phyloP scores from a whole-genome alignment of 176 grass and related monocot species.

The Musa beccarii region DNA sequence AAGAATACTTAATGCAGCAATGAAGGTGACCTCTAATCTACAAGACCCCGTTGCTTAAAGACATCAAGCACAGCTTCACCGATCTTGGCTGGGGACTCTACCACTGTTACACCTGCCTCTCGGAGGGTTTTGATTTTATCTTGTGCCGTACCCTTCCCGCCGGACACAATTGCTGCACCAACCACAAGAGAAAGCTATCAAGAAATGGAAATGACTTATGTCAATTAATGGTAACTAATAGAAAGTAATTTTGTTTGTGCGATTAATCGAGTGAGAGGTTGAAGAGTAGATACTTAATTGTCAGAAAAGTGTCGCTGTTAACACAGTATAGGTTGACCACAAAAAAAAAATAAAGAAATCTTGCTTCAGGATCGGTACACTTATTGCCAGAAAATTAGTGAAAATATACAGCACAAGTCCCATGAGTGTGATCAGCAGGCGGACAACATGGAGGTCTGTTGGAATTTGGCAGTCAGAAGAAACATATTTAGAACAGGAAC shows the following conservation, averaged over 20 bases:
- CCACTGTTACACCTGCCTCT: constrained; percentile 74
- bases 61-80: constrained; percentile 63
- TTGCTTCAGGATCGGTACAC: too few species aligned
- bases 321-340: too few species aligned
- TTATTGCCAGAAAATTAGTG: too few species aligned
- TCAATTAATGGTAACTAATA: neutral
- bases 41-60: constrained; percentile 78
- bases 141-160: constrained; percentile 94
- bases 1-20: neutral
- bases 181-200: neutral
- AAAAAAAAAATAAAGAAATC: too few species aligned
- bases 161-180: constrained; percentile 73
- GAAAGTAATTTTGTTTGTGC: neutral
- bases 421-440: too few species aligned
- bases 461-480: too few species aligned
- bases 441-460: too few species aligned
- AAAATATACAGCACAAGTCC: too few species aligned
- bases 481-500: too few species aligned
- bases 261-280: neutral
- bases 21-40: constrained; percentile 36
- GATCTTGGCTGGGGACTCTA: constrained; percentile 90
- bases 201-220: neutral
- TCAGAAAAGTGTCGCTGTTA: neutral
- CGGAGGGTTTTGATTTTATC: constrained; percentile 91
- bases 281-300: too few species aligned